Conservation (phyloP, 148 eudicot genomes). For the Rhododendron ovatum region DNA sequence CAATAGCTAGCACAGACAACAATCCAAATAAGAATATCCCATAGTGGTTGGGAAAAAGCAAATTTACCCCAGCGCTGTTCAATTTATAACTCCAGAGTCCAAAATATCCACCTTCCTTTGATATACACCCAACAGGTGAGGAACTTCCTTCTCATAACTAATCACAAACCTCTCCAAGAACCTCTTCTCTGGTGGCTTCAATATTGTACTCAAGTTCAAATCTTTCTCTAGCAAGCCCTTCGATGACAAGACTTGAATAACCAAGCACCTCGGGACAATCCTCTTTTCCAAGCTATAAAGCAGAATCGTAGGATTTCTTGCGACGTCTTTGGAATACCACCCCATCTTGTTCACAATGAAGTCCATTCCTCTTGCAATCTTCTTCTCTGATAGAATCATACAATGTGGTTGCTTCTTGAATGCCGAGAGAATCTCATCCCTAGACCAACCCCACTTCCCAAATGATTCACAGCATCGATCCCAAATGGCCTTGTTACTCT, state of each 20-base stretch:
- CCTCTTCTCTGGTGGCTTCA: neutral
- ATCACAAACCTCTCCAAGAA: neutral
- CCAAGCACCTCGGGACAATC: neutral
- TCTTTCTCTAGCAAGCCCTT: neutral
- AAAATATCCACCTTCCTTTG: neutral
- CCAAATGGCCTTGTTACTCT: neutral
- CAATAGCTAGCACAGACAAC: neutral
- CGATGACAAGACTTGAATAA: neutral
- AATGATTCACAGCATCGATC: neutral
- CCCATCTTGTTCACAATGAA: neutral
- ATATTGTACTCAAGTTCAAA: neutral
- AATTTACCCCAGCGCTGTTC: neutral
- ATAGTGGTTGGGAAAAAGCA: neutral
- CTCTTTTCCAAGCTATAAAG: neutral
- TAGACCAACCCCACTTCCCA: neutral
- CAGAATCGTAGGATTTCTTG: neutral
- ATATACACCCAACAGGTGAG: neutral
- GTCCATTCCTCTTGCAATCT: neutral
- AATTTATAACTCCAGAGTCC: neutral
- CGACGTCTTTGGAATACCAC: neutral
- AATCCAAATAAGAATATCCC: neutral
- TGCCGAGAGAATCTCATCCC: neutral
- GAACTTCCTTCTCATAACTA: neutral
- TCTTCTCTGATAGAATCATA: neutral
- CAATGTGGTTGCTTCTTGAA: neutral